phyloP scores from a whole-genome alignment of 106 monocot genomes.

The Acorus gramineus region DNA sequence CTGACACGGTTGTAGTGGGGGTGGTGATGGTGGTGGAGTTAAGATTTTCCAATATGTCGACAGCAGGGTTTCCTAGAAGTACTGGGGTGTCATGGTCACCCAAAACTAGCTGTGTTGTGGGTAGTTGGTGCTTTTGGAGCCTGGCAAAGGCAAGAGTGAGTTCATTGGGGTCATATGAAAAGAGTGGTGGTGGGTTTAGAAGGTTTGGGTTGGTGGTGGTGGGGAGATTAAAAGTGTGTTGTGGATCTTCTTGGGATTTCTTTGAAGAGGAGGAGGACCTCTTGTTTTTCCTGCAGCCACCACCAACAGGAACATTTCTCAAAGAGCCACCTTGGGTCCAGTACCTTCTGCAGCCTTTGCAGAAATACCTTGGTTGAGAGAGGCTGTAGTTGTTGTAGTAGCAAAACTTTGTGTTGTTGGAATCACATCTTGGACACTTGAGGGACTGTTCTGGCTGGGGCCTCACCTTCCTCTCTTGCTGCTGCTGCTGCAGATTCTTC shows the following conservation, averaged over 20 bases:
- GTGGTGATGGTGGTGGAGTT: too few relatives aligned
- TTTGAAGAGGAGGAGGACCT: constrained; percentile 21
- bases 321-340: constrained; percentile 57
- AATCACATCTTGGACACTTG: constrained; percentile 54
- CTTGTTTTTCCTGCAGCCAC: constrained; percentile 57
- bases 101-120: background rate
- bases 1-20: background rate
- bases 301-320: constrained; percentile 58
- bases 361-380: constrained; percentile 65
- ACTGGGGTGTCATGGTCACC: constrained; percentile 9
- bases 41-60: too few relatives aligned
- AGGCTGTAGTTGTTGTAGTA: constrained; percentile 14
- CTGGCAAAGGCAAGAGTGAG: constrained; percentile 36
- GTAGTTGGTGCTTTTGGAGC: constrained; percentile 19
- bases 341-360: constrained; percentile 49
- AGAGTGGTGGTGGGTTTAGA: constrained; percentile 6
- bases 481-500: constrained; percentile 9
- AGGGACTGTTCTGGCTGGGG: constrained; percentile 38
- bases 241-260: constrained; percentile 12
- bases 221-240: background rate
- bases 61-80: background rate
- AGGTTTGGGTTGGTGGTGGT: constrained; percentile 9
- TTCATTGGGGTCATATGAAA: constrained; percentile 33
- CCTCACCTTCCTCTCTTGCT: constrained; percentile 22
- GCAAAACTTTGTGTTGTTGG: background rate